A percentile compares a stretch with the other conserved stretches of the same genome.
Conservation (phyloP, 2,329 filamentous ascomycete genomes). For the Monosporascus sp. region DNA sequence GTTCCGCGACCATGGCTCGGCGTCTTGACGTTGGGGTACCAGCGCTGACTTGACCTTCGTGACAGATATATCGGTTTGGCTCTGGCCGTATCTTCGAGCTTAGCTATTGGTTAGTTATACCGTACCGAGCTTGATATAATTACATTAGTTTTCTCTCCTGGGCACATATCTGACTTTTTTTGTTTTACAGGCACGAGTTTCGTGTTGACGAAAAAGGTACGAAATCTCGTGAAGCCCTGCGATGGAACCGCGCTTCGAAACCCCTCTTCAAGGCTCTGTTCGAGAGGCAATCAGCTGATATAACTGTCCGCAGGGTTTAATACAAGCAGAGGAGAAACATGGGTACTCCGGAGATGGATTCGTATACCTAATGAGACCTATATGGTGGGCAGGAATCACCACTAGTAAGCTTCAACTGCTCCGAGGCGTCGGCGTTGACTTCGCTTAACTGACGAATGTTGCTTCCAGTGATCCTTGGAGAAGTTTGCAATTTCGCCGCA, state of each 20-base stretch:
- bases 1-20: background rate
- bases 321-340: slow-evolving; percentile 83
- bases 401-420: slow-evolving; percentile 57
- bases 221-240: slow-evolving; percentile 15
- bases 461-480: slow-evolving; percentile 74
- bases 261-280: background rate
- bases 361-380: slow-evolving; percentile 86
- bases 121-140: background rate
- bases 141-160: background rate
- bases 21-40: slow-evolving; percentile 7
- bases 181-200: slow-evolving; percentile 74
- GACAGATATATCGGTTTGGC: slow-evolving; percentile 70
- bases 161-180: slow-evolving; percentile 7
- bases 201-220: slow-evolving; percentile 97
- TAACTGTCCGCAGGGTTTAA: slow-evolving; percentile 60
- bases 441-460: slow-evolving; percentile 9
- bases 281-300: slow-evolving; percentile 2
- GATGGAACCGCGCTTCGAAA: slow-evolving; percentile 1
- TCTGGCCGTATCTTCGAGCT: slow-evolving; percentile 67
- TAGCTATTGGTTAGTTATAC: slow-evolving; percentile 63
- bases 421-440: background rate
- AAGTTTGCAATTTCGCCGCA: slow-evolving; percentile 94
- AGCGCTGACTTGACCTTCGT: slow-evolving; percentile 24
- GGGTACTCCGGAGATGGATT: slow-evolving; percentile 97
- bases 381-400: slow-evolving; percentile 94